phyloP scores from a whole-genome alignment of 164 flowering plant genomes.

The Stephania cephalantha region DNA sequence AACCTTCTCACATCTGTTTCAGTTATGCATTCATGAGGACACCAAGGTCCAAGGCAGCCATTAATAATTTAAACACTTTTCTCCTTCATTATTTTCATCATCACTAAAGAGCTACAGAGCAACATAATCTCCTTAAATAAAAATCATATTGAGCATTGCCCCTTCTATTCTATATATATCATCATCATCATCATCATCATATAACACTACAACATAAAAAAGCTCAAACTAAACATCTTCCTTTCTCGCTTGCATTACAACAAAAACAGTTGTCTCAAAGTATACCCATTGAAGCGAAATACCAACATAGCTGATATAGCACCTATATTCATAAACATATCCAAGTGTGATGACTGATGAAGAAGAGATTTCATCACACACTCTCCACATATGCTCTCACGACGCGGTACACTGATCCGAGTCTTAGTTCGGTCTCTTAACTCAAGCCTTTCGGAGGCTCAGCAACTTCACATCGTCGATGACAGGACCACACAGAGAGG shows the following conservation, averaged over 20 bases:
- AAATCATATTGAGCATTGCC: neutral
- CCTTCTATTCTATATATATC: neutral
- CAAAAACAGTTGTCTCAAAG: conserved; percentile 8
- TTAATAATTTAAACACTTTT: neutral
- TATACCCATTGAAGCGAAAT: conserved; percentile 1
- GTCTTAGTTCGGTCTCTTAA: neutral
- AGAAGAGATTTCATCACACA: too few relatives aligned
- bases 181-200: neutral
- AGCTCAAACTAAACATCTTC: conserved; percentile 8
- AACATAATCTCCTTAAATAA: neutral
- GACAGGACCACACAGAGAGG: conserved; percentile 78
- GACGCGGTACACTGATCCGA: neutral
- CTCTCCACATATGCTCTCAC: too few relatives aligned
- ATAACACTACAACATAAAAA: conserved; percentile 4
- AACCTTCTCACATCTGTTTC: too few relatives aligned
- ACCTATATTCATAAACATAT: neutral
- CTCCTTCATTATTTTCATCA: neutral
- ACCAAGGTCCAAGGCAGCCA: neutral
- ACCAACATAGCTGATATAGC: neutral
- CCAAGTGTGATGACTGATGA: neutral
- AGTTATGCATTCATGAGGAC: neutral
- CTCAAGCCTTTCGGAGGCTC: conserved; percentile 25
- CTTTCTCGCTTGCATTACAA: conserved; percentile 7
- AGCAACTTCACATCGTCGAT: conserved; percentile 61
- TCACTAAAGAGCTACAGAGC: neutral